Evolutionary conservation across 306 rosid genomes (phyloP), one percentile per base, ranked within the genome.

Genomic region (Calophaca sinica): DNA sequence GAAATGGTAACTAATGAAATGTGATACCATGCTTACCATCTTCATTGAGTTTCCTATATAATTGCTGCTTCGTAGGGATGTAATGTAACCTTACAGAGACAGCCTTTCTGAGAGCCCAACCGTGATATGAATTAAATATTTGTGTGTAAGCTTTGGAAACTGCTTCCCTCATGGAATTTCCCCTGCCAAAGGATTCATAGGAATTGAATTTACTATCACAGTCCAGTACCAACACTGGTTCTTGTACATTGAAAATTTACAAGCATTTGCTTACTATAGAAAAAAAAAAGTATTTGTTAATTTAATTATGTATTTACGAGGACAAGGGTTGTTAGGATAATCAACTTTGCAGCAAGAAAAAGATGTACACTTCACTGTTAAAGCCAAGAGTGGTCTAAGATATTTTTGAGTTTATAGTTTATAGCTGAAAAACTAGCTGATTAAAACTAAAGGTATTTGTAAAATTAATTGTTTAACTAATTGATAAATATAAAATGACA

Each of bases 41-140:
- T 84, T 86, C 93, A 32, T 12, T 35, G 67, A 73, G 48, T 59
- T 32, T 59, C 46, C 8, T 73, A 73, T 28, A 73, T 33, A 73
- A 7, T 33, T 73, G 77, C 48, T 59, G 77, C 69, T 32, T 73
- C 32, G 77, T 59, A n/a, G 77, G 77, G 68, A 73, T 14, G 36
- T 73, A 35, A 73, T 60, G 58, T 35, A 73, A 31, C 20, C 77
- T 73, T 59, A 89, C 93, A 11, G 85, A 84, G 73, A 89, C 96
- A 8, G 91, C 97, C 79, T 83, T 89, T 80, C 96, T 86, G 74
- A 91, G 87, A 26, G 84, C 87, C 96, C 97, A 91, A 4, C 89
- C 87, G 80, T 91, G 97, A 80, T 89, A 68, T 28, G 89, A 88
- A 66, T 88, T 88, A 71, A 89, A 86, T 78, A 85, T 92, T 49